These are phyloP conservation scores for Alopecurus myosuroides DNA, from an alignment of 176 grass and related monocot species.

Conservation along the genomic window DNA sequence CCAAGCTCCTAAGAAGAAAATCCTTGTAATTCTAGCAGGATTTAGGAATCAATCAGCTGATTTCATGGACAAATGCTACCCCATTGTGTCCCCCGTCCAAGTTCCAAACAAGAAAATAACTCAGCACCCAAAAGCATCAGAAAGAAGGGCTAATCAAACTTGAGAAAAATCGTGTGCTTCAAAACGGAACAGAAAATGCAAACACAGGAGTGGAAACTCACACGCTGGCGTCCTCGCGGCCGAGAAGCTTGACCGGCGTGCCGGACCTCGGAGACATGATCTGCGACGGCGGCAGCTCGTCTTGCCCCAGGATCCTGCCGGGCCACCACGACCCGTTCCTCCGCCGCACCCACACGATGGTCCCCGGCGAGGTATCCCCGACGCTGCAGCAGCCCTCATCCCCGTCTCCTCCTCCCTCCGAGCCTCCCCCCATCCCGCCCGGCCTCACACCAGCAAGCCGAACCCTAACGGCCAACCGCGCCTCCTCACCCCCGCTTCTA, in stretches of 20 bases:
- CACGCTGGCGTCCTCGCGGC: constrained; percentile 96
- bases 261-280: constrained; percentile 97
- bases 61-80: constrained; percentile 5
- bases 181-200: constrained; percentile 1
- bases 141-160: constrained; percentile 13
- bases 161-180: neutral
- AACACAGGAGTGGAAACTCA: constrained; percentile 38
- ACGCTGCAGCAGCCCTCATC: constrained; percentile 48
- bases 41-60: neutral
- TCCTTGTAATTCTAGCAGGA: neutral
- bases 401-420: constrained; percentile 51
- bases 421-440: constrained; percentile 51
- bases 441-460: constrained; percentile 21
- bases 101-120: neutral
- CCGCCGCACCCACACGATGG: constrained; percentile 97
- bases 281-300: constrained; percentile 88
- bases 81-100: constrained; percentile 13
- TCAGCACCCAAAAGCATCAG: constrained; percentile 9
- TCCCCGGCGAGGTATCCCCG: constrained; percentile 74
- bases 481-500: constrained; percentile 44
- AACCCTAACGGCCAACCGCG: constrained; percentile 36
- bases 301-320: constrained; percentile 78
- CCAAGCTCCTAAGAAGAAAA: neutral
- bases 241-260: constrained; percentile 97
- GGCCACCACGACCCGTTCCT: constrained; percentile 99